Conservation (phyloP, 2,329 filamentous ascomycete species). For the Alternaria sp. region DNA sequence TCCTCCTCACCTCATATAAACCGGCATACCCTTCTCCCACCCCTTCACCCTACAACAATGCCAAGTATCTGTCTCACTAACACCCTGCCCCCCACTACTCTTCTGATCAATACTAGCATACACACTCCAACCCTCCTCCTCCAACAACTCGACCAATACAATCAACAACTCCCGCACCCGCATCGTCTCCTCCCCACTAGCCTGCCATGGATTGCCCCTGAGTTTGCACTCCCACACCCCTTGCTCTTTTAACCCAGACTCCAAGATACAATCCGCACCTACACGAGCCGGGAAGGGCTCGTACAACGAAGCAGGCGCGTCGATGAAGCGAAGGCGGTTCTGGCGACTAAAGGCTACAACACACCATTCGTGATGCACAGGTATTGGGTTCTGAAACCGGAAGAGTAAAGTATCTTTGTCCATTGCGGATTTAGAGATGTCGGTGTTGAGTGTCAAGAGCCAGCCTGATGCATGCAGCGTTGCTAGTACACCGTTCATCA, state of each 20-base stretch:
- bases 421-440: background rate
- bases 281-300: slow-evolving; percentile 14
- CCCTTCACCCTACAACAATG: slow-evolving; percentile 29
- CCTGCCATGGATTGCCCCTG: slow-evolving; percentile 40
- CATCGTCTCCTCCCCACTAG: slow-evolving; percentile 46
- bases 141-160: slow-evolving; percentile 31
- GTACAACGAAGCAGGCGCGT: slow-evolving; percentile 21
- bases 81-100: slow-evolving; percentile 19
- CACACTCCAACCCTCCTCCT: slow-evolving; percentile 48
- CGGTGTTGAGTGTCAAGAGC: slow-evolving; percentile 47
- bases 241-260: slow-evolving; percentile 7
- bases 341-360: slow-evolving; percentile 42
- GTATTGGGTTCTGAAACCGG: slow-evolving; percentile 43
- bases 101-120: slow-evolving; percentile 50
- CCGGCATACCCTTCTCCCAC: slow-evolving; percentile 28
- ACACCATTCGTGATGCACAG: slow-evolving; percentile 48
- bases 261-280: slow-evolving; percentile 14
- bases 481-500: slow-evolving; percentile 42
- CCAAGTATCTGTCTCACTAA: slow-evolving; percentile 34
- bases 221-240: slow-evolving; percentile 44
- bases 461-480: slow-evolving; percentile 39
- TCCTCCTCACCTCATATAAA: slow-evolving; percentile 15
- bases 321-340: slow-evolving; percentile 43
- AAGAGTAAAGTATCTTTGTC: slow-evolving; percentile 47
- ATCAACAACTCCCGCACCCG: slow-evolving; percentile 44